Evolutionary conservation across 2,329 filamentous ascomycete genomes (phyloP), one percentile per base, ranked within the genome.

Genomic region (Fusarium devonianum): DNA sequence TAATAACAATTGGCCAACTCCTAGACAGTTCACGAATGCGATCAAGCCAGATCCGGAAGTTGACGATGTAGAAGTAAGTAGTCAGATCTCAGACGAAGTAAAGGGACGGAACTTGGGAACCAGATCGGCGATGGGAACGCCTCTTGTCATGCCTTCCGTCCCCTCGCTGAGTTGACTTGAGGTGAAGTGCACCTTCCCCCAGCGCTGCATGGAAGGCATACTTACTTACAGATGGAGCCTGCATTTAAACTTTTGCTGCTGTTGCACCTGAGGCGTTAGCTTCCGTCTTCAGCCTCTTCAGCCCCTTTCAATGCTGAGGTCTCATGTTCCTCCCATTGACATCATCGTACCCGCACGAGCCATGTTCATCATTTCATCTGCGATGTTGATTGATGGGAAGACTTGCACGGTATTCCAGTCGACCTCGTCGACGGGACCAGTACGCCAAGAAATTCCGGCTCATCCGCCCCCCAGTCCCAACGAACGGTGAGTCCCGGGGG

Each of bases 371-470:
- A 49, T 46, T 36, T 53, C 28, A 35, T 38, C 18, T 18, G 33
- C 28, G 32, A 44, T 16, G 35, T 39, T 60, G 56, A 59, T 59
- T 59, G 56, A 59, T 57, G 56, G 56, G 52, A 60, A 53, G 58
- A 53, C 49, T 57, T 41, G 17, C 32, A 35, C 18, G 47, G 38
- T 48, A 40, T 36, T 37, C 36, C 14, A 40, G 19, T 12, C 32
- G n/a, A n/a, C 39, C 34, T 37, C 19, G 33, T 28, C 30, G 35
- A 30, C n/a, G 29, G 25, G 30, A 38, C 28, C 45, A 41, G 44
- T 38, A 25, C 38, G 58, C 52, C 53, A 62, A 65, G 62, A 43
- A 23, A 29, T 34, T 33, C 49, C 45, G 48, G 57, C 35, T 45
- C 38, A 51, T 39, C 60, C 54, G 38, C 32, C 11, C 41, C 43